Evolutionary conservation across 768 basidiomycete genomes (phyloP), one percentile per base, ranked within the genome.

Genomic region (Suillus subluteus): DNA sequence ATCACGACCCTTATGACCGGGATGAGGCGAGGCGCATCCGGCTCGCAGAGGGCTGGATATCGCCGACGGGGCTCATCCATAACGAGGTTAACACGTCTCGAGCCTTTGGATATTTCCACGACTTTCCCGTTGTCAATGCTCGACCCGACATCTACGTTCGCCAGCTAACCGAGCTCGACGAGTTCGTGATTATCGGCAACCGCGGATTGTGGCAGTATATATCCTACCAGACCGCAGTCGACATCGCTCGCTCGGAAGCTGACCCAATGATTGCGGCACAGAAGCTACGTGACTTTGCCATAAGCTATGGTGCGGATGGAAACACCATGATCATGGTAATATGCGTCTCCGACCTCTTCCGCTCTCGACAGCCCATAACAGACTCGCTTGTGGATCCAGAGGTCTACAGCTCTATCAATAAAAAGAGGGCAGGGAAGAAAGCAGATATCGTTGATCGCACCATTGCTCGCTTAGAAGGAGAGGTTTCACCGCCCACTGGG

Each of bases 251-350:
- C 46, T 86, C 87, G 8, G 91, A 91, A 72, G 73, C 74, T 21
- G 88, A 92, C 71, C 90, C 91, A 0, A 91, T 91, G 89, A 89
- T 95, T 73, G 98, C 98, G 6, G 95, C 98, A 0, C 96, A 98
- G 81, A 99, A 98, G 80, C 79, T 99, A 50, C 87, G 98, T 58
- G 98, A 99, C 76, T 93, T 98, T 68, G 95, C 98, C 9, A 94
- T 99, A 74, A 95, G 94, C 71, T 98, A 98, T 77, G 98, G 98
- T 2, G 94, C 96, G 21, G 89, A 92, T 64, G 94, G 94, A 16
- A 93, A 90, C 67, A 92, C 91, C 58, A 98, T 99, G 96, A 96
- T 99, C 79, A 99, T 99, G 97, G 95, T 98, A 43, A 87, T 99
- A 70, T 87, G 87, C 61, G 82, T 98, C 26, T 87, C 86, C 11